phyloP scores from a whole-genome alignment of 257 asterid species.

The Rubia yunnanensis region DNA sequence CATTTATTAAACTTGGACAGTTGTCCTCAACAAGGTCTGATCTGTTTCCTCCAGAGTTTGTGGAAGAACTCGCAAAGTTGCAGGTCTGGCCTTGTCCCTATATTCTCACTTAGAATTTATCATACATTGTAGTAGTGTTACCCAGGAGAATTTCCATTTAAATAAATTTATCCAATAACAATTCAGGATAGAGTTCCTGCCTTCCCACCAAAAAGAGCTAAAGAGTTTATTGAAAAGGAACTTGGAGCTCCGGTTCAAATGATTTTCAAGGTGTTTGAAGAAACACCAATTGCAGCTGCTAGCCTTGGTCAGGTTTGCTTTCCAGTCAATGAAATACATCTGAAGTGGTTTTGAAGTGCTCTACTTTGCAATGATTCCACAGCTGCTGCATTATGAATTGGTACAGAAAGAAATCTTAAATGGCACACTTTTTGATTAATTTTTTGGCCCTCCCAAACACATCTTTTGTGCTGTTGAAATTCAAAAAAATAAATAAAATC shows the following conservation, averaged over 20 bases:
- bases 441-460: background rate
- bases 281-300: slow-evolving; percentile 95
- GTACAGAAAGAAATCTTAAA: background rate
- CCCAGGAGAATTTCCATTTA: background rate
- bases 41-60: slow-evolving; percentile 85
- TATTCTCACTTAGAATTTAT: background rate
- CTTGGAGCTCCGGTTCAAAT: slow-evolving; percentile 66
- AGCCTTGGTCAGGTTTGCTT: slow-evolving; percentile 97
- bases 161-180: background rate
- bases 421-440: background rate
- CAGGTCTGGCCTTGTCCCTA: slow-evolving; percentile 40
- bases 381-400: slow-evolving; percentile 1
- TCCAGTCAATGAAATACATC: slow-evolving; percentile 4
- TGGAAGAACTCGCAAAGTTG: slow-evolving; percentile 87
- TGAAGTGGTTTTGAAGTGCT: background rate
- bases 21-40: slow-evolving; percentile 92
- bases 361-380: background rate
- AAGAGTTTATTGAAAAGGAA: slow-evolving; percentile 63
- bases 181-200: slow-evolving; percentile 96
- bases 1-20: slow-evolving; percentile 93
- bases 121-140: background rate
- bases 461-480: background rate
- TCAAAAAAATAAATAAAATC: background rate
- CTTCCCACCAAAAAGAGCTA: slow-evolving; percentile 72
- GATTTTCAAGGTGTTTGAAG: slow-evolving; percentile 80